These are phyloP conservation scores for Bertia moriformis DNA, from an alignment of 2,329 filamentous ascomycete species.

Conservation along the genomic window DNA sequence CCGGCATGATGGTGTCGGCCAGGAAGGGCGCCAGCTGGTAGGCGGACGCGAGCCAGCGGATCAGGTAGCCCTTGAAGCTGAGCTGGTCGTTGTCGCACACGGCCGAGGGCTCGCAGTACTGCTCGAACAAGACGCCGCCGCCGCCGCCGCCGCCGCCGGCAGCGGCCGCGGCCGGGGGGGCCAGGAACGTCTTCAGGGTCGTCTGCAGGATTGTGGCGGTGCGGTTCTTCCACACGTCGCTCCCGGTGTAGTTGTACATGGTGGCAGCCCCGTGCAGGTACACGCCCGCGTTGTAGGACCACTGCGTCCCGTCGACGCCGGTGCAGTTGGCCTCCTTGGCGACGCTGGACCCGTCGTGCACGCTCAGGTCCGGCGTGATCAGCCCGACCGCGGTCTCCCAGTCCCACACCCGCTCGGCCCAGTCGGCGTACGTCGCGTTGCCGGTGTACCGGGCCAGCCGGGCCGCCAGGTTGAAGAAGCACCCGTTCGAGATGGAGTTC, in stretches of 20 bases:
- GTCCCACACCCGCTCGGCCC: conserved; percentile 58
- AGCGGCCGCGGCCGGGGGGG: too few relatives aligned
- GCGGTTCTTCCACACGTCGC: conserved; percentile 37
- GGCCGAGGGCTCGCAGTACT: conserved; percentile 44
- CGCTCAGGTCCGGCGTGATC: conserved; percentile 35
- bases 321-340: conserved; percentile 26
- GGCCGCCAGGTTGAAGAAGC: conserved; percentile 55
- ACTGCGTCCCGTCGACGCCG: conserved; percentile 41
- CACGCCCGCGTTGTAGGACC: conserved; percentile 57
- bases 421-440: conserved; percentile 64
- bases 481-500: conserved; percentile 55
- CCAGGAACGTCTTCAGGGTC: conserved; percentile 36
- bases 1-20: conserved; percentile 28
- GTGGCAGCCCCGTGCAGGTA: conserved; percentile 46
- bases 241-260: conserved; percentile 47
- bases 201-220: conserved; percentile 40
- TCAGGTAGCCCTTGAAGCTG: conserved; percentile 63
- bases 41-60: conserved; percentile 48
- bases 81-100: conserved; percentile 59
- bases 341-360: conserved; percentile 40
- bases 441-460: conserved; percentile 66
- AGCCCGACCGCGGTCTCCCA: conserved; percentile 44
- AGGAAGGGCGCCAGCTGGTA: conserved; percentile 38
- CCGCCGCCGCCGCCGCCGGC: conserved; percentile 25
- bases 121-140: conserved; percentile 45